Conservation (phyloP, 345 rosid genomes). For the Citrus medica region DNA sequence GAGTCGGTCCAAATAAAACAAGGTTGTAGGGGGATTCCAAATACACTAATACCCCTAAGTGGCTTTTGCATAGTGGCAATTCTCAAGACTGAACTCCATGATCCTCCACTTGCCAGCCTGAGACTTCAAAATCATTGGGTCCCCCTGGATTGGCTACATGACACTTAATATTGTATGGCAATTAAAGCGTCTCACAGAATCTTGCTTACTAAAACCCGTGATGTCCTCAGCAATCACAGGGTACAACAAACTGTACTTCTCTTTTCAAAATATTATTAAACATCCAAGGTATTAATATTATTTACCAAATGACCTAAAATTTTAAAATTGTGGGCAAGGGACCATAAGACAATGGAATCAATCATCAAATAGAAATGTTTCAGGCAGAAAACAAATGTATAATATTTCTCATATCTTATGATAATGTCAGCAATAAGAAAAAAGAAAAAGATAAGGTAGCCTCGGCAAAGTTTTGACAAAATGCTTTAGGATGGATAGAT, state of each 20-base stretch:
- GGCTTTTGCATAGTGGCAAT: background rate
- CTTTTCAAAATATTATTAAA: background rate
- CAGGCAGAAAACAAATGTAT: background rate
- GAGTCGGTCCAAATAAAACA: too few species aligned
- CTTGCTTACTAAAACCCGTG: too few species aligned
- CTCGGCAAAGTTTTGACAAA: background rate
- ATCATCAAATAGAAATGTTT: background rate
- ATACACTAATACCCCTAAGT: background rate
- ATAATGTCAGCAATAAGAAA: background rate
- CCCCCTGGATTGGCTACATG: background rate
- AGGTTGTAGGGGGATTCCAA: background rate
- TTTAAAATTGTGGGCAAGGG: background rate
- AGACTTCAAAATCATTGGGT: background rate
- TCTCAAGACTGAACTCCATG: background rate
- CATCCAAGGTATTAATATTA: background rate
- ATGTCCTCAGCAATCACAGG: too few species aligned
- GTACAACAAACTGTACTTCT: background rate
- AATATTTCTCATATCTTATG: background rate
- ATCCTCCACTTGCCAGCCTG: background rate
- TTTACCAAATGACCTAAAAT: background rate
- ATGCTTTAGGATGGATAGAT: slow-evolving; percentile 21
- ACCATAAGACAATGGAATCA: background rate
- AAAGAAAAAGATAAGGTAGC: background rate
- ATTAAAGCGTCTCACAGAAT: too few species aligned
- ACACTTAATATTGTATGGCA: background rate